Evolutionary conservation across 805 yeast species (phyloP).

Genomic region (Metschnikowia continentalis): DNA sequence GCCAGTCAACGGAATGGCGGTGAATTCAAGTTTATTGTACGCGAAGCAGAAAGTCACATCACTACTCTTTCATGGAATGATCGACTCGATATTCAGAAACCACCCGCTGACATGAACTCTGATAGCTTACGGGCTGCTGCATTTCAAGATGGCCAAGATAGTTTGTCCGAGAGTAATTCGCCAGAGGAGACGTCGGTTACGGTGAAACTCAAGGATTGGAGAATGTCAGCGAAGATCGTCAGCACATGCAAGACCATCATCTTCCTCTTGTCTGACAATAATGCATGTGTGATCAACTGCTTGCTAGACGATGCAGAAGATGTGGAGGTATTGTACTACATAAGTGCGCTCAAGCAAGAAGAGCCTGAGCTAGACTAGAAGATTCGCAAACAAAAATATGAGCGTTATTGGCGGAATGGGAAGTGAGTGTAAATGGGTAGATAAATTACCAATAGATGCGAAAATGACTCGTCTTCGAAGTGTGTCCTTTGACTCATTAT

Average conservation of each 20-base stretch:
- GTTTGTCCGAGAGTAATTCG: slow-evolving; percentile 14
- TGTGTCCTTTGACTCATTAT: neutral
- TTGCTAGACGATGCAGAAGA: slow-evolving; percentile 59
- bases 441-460: neutral
- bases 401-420: neutral
- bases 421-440: neutral
- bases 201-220: slow-evolving; percentile 64
- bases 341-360: slow-evolving; percentile 30
- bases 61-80: slow-evolving; percentile 61
- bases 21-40: slow-evolving; percentile 46
- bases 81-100: slow-evolving; percentile 41
- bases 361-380: slow-evolving; percentile 1
- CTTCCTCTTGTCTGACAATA: slow-evolving; percentile 52
- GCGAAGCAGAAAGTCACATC: slow-evolving; percentile 50
- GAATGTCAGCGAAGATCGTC: slow-evolving; percentile 55
- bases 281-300: slow-evolving; percentile 64
- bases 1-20: slow-evolving; percentile 47
- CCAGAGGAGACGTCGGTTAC: slow-evolving; percentile 41
- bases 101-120: slow-evolving; percentile 19
- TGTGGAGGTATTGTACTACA: slow-evolving; percentile 62
- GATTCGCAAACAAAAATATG: neutral
- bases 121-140: slow-evolving; percentile 22
- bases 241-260: slow-evolving; percentile 59
- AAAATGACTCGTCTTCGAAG: slow-evolving; percentile 2
- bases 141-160: slow-evolving; percentile 8